phyloP scores from a whole-genome alignment of 805 yeast genomes.

The Wickerhamomyces pijperi region DNA sequence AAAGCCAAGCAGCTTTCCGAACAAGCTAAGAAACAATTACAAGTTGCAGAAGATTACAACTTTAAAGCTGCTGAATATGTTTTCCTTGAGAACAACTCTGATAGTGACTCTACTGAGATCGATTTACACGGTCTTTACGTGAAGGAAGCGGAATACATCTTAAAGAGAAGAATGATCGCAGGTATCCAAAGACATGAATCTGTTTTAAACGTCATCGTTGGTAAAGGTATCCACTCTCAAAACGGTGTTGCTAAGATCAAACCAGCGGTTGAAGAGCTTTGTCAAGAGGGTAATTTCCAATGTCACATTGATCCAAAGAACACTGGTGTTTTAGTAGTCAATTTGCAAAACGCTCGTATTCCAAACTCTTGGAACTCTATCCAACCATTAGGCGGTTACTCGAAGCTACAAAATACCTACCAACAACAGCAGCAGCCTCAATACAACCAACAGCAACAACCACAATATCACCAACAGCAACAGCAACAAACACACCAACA shows the following conservation, averaged over 20 bases:
- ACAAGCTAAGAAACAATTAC: slow-evolving; percentile 47
- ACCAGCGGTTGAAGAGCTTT: slow-evolving; percentile 78
- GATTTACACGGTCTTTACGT: slow-evolving; percentile 90
- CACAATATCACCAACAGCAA: slow-evolving; percentile 9
- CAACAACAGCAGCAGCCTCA: slow-evolving; percentile 20
- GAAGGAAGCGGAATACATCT: slow-evolving; percentile 72
- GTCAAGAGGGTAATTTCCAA: slow-evolving; percentile 52
- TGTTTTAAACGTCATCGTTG: slow-evolving; percentile 74
- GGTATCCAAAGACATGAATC: slow-evolving; percentile 48
- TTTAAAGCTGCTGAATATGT: slow-evolving; percentile 83
- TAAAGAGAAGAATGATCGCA: slow-evolving; percentile 63
- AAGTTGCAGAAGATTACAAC: slow-evolving; percentile 59
- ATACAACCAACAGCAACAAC: slow-evolving; percentile 9
- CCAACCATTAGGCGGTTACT: slow-evolving; percentile 8
- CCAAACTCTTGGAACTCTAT: slow-evolving; percentile 26
- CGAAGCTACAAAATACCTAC: slow-evolving; percentile 22
- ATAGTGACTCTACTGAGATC: slow-evolving; percentile 75
- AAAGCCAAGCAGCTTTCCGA: slow-evolving; percentile 66
- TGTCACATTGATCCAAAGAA: slow-evolving; percentile 60
- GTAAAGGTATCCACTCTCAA: slow-evolving; percentile 81
- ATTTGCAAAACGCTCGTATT: slow-evolving; percentile 37
- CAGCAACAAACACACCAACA: slow-evolving; percentile 9
- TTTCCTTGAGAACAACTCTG: slow-evolving; percentile 79
- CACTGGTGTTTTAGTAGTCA: slow-evolving; percentile 70
- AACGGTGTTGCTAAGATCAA: slow-evolving; percentile 77